Percentiles rank a stretch among this genome's conserved stretches.
phyloP scores from a whole-genome alignment of 2,329 filamentous ascomycete species.

The Fusarium brachygibbosum region DNA sequence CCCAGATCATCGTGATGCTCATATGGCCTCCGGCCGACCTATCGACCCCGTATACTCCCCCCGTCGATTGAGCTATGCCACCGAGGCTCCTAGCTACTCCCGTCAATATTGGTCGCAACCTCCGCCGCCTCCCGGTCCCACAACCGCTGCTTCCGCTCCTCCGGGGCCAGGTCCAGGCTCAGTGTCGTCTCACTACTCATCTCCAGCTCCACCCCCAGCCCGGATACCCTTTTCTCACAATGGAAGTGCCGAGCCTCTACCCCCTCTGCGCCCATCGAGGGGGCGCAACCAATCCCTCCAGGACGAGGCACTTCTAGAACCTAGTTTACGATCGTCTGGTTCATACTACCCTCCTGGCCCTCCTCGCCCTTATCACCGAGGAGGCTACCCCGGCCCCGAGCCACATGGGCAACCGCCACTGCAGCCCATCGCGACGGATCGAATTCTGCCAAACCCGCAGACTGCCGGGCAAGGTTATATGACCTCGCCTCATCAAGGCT shows the following conservation, averaged over 20 bases:
- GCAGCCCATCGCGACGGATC: conserved; percentile 51
- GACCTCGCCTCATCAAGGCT: conserved; percentile 53
- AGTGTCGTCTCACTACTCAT: conserved; percentile 46
- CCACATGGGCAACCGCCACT: conserved; percentile 48
- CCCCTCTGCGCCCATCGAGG: conserved; percentile 57
- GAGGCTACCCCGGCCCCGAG: conserved; percentile 51
- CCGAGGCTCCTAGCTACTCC: conserved; percentile 51
- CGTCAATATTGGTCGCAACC: conserved; percentile 55
- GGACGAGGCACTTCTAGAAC: conserved; percentile 53
- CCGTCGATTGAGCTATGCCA: conserved; percentile 52
- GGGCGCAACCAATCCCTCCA: conserved; percentile 53
- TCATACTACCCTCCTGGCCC: conserved; percentile 53
- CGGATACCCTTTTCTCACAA: conserved; percentile 56
- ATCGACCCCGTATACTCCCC: conserved; percentile 52
- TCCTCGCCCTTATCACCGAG: conserved; percentile 51
- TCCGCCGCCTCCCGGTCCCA: conserved; percentile 46
- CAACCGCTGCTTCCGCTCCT: conserved; percentile 32
- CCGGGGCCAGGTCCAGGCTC: conserved; percentile 39
- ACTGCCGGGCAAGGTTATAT: conserved; percentile 52
- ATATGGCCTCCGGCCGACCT: conserved; percentile 50
- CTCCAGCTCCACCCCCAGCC: conserved; percentile 48
- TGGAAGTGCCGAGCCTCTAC: conserved; percentile 54
- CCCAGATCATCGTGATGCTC: conserved; percentile 50
- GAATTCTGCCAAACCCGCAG: conserved; percentile 55
- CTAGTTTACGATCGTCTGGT: conserved; percentile 50